phyloP scores from a whole-genome alignment of 2,329 filamentous ascomycete genomes.

The Dendryphion nanum region DNA sequence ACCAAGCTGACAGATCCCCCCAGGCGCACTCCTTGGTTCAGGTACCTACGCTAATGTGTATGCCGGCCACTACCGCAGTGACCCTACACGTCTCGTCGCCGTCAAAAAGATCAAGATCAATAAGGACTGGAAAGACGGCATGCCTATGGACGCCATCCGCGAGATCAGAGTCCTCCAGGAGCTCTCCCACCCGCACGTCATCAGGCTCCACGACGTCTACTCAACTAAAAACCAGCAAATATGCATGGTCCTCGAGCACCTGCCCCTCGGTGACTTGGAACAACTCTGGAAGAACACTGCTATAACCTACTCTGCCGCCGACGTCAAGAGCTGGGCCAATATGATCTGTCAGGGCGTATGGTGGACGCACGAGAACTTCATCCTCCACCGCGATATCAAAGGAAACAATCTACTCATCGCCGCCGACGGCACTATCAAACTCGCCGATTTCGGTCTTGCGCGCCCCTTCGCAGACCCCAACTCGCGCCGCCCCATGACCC shows the following conservation, averaged over 20 bases:
- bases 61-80: constrained; percentile 72
- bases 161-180: constrained; percentile 96
- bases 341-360: constrained; percentile 92
- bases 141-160: constrained; percentile 90
- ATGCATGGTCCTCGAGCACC: constrained; percentile 90
- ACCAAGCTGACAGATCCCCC: constrained; percentile 3
- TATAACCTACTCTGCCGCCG: constrained; percentile 79
- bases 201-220: constrained; percentile 88
- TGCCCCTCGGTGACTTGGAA: constrained; percentile 91
- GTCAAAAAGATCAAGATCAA: constrained; percentile 93
- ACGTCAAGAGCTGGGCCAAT: constrained; percentile 98
- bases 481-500: constrained; percentile 83
- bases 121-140: constrained; percentile 83
- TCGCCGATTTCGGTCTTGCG: constrained; percentile 96
- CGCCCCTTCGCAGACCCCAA: constrained; percentile 87
- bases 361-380: constrained; percentile 94
- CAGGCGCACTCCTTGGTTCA: constrained; percentile 87
- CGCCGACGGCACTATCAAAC: constrained; percentile 87
- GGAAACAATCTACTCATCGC: constrained; percentile 97
- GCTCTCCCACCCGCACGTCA: constrained; percentile 92
- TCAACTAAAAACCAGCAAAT: constrained; percentile 95
- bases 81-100: constrained; percentile 75
- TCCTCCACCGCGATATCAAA: constrained; percentile 97
- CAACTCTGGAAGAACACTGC: constrained; percentile 78
- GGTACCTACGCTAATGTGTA: constrained; percentile 97